Base-by-base conservation (phyloP, 1,284 basidiomycete species). In the Rhodotorula sp. region DNA sequence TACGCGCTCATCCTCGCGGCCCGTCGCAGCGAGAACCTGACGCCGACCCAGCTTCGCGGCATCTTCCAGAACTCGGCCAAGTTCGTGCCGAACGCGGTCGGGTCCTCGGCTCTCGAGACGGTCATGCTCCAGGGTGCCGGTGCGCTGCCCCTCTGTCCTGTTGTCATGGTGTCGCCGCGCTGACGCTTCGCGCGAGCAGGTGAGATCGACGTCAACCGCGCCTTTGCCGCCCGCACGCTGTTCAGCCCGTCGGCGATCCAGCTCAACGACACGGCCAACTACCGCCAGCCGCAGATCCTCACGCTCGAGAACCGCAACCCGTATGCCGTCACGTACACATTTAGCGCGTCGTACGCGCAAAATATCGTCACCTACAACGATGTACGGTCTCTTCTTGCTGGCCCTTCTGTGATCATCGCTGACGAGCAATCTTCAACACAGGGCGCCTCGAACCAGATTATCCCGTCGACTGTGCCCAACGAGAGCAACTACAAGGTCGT, bases 211-310 rank as follows among this genome's bases (percentile, higher is more conserved):
- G 86, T 87, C 17, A 88, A 85, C 80, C 83, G 86, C 68, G 89
- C 89, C 0, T 81, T 90, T 61, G 84, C 86, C 72, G 82, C 85
- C 4, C 84, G 83, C 16, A 87, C 88, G 7, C 76, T 85, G 34
- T 82, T 91, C 48, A 84, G 84, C 7, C 89, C 88, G 7, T 84
- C 86, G 8, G 85, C 88, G 78, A 81, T 91, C 41, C 80, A 87
- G 69, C 81, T 90, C 64, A 92, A 91, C 79, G 90, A 91, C 80
- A 91, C 90, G 1, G 85, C 86, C 1, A 81, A 89, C 78, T 86
- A 87, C 78, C 80, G 82, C 64, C 77, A 81, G 63, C 64, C 77
- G 81, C 88, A 81, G 65, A 77, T 72, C 55, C 56, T 82, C 60
- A 80, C 78, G 79, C 83, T 84, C 62, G 62, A 64, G 10, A 76